Percentiles rank a stretch among this genome's conserved stretches.
phyloP scores from a whole-genome alignment of 192 early-diverging fungal genomes.

The Coemansia aciculifera region DNA sequence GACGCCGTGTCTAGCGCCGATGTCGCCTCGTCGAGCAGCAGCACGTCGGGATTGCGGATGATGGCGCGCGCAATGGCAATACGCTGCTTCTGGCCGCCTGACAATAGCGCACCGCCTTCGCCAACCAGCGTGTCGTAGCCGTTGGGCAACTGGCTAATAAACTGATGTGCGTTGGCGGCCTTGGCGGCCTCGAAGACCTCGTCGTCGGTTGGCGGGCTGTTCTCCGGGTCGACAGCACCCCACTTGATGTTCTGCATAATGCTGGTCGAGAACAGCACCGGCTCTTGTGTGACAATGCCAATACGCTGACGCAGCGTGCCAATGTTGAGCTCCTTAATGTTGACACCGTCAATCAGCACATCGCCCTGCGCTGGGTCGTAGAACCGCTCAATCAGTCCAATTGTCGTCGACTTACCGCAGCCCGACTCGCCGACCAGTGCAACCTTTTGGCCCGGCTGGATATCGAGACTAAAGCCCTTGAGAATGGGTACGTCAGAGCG shows the following conservation, averaged over 20 bases:
- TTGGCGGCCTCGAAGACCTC: slow-evolving; percentile 69
- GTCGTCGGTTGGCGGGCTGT: slow-evolving; percentile 65
- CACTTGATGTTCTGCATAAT: slow-evolving; percentile 82
- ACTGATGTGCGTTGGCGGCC: slow-evolving; percentile 72
- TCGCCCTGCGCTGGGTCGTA: slow-evolving; percentile 67
- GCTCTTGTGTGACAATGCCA: slow-evolving; percentile 90
- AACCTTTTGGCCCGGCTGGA: slow-evolving; percentile 77
- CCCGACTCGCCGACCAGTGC: slow-evolving; percentile 89
- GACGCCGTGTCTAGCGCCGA: slow-evolving; percentile 82
- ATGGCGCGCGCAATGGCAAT: slow-evolving; percentile 94
- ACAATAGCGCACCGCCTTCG: slow-evolving; percentile 75
- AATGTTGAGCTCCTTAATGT: slow-evolving; percentile 76
- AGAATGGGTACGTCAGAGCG: slow-evolving; percentile 81
- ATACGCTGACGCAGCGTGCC: slow-evolving; percentile 80
- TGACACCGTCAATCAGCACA: slow-evolving; percentile 71
- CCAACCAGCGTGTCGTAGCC: slow-evolving; percentile 87
- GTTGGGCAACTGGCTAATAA: slow-evolving; percentile 68
- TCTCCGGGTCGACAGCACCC: slow-evolving; percentile 59
- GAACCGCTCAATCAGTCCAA: slow-evolving; percentile 83
- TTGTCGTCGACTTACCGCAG: slow-evolving; percentile 82
- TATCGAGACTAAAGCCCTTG: slow-evolving; percentile 71
- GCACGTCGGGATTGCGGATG: slow-evolving; percentile 79
- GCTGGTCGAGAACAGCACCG: slow-evolving; percentile 76
- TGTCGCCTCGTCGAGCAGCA: slow-evolving; percentile 89
- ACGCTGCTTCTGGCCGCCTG: slow-evolving; percentile 95